These are phyloP conservation scores for Ceriops zippeliana DNA, from an alignment of 345 rosid species.

Conservation along the genomic window DNA sequence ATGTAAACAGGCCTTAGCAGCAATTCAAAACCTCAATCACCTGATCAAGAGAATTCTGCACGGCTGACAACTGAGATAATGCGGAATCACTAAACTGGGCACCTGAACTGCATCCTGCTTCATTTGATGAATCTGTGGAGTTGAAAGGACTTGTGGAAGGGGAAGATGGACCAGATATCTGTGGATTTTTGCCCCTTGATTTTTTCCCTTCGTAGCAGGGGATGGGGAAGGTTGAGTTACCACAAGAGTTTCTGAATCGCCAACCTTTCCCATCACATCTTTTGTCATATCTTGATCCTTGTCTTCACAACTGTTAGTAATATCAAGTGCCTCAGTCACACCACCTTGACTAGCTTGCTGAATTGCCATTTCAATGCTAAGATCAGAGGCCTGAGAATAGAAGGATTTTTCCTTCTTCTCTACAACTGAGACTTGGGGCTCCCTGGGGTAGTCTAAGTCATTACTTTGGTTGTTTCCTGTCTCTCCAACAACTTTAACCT, in stretches of 20 bases:
- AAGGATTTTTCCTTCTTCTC: conserved; percentile 51
- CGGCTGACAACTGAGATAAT: conserved; percentile 46
- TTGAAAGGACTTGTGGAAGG: conserved; percentile 51
- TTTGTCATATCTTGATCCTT: conserved; percentile 28
- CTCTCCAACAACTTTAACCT: conserved; percentile 67
- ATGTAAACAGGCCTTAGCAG: too few relatives aligned
- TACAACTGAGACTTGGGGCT: conserved; percentile 32
- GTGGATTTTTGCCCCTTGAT: conserved; percentile 56
- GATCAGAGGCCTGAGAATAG: conserved; percentile 68
- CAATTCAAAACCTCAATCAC: conserved; percentile 28
- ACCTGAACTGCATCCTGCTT: conserved; percentile 39
- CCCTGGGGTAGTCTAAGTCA: conserved; percentile 40
- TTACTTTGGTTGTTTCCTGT: conserved; percentile 39
- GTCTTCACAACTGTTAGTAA: conserved; percentile 24
- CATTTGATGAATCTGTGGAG: conserved; percentile 50
- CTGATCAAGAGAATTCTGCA: conserved; percentile 79
- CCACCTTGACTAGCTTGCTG: conserved; percentile 26
- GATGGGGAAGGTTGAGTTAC: conserved; percentile 37
- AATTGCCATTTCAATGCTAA: conserved; percentile 50
- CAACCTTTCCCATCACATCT: conserved; percentile 40
- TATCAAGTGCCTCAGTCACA: conserved; percentile 32
- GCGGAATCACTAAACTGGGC: conserved; percentile 35
- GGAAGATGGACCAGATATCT: conserved; percentile 44
- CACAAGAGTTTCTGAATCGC: conserved; percentile 36
- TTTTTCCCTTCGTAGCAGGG: conserved; percentile 53